Evolutionary conservation across 1,284 basidiomycete genomes (phyloP).

Genomic region (Cryptococcus neoformans): DNA sequence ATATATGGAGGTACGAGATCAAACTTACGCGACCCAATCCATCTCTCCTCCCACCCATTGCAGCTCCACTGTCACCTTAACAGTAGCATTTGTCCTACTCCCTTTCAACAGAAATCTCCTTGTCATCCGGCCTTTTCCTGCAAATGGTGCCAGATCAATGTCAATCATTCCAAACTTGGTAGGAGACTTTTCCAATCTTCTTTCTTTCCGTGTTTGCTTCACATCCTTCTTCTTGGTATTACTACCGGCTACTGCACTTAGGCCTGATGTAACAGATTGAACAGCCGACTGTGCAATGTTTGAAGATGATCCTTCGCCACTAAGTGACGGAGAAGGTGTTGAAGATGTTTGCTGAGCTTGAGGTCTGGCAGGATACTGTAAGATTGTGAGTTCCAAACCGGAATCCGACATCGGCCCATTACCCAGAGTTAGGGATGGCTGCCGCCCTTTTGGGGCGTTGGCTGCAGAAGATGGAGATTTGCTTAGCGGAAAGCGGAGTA

Average conservation of each 20-base stretch:
- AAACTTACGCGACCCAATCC: slow-evolving; percentile 36
- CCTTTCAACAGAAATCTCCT: slow-evolving; percentile 43
- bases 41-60: slow-evolving; percentile 39
- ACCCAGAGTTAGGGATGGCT: slow-evolving; percentile 30
- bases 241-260: neutral
- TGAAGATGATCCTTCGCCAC: neutral
- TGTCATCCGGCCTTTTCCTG: slow-evolving; percentile 38
- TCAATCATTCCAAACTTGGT: slow-evolving; percentile 41
- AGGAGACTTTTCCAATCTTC: slow-evolving; percentile 10
- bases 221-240: slow-evolving; percentile 1
- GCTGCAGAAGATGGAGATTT: slow-evolving; percentile 13
- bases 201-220: neutral
- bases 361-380: slow-evolving; percentile 20
- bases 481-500: slow-evolving; percentile 35
- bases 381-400: slow-evolving; percentile 33
- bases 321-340: neutral
- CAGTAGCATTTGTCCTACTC: slow-evolving; percentile 47
- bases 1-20: neutral
- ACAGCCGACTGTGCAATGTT: neutral
- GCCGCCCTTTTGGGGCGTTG: no score
- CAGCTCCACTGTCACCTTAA: slow-evolving; percentile 47
- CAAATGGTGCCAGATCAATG: slow-evolving; percentile 48
- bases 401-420: slow-evolving; percentile 38
- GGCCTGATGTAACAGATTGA: neutral
- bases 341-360: neutral